Percentiles rank a stretch among this genome's conserved stretches.
phyloP scores from a whole-genome alignment of 345 rosid genomes.

The Heritiera fomes region DNA sequence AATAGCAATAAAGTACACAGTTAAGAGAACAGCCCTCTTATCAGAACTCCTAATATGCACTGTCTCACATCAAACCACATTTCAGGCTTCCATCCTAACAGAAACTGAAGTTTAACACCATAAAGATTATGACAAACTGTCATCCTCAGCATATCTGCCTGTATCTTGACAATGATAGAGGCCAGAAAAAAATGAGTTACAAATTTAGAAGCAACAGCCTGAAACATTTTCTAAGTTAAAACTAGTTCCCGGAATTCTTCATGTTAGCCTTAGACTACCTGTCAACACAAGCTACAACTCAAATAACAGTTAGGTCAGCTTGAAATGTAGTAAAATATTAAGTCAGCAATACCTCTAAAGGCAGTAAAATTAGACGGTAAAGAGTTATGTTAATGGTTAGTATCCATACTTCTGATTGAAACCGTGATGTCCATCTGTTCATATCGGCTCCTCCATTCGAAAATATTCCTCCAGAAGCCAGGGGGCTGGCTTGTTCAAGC shows the following conservation, averaged over 20 bases:
- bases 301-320: slow-evolving; percentile 56
- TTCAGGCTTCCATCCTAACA: slow-evolving; percentile 13
- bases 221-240: not conserved
- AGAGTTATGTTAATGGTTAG: slow-evolving; percentile 98
- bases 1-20: not conserved
- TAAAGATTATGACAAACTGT: not conserved
- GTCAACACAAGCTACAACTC: slow-evolving; percentile 43
- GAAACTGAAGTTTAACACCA: slow-evolving; percentile 8
- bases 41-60: not conserved
- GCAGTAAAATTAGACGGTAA: slow-evolving; percentile 21
- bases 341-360: slow-evolving; percentile 47
- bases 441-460: slow-evolving; percentile 90
- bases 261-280: slow-evolving; percentile 46
- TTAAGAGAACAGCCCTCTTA: not conserved
- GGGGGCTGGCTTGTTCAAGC: slow-evolving; percentile 93
- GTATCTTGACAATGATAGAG: slow-evolving; percentile 10
- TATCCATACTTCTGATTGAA: slow-evolving; percentile 99
- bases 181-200: not conserved
- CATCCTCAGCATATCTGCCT: not conserved
- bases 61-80: not conserved
- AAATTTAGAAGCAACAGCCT: not conserved
- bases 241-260: slow-evolving; percentile 14
- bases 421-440: slow-evolving; percentile 88
- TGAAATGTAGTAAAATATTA: slow-evolving; percentile 42
- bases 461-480: slow-evolving; percentile 86